These are phyloP conservation scores for Pythium pyrilobum DNA, from an alignment of 352 stramenopile genomes.

Conservation along the genomic window DNA sequence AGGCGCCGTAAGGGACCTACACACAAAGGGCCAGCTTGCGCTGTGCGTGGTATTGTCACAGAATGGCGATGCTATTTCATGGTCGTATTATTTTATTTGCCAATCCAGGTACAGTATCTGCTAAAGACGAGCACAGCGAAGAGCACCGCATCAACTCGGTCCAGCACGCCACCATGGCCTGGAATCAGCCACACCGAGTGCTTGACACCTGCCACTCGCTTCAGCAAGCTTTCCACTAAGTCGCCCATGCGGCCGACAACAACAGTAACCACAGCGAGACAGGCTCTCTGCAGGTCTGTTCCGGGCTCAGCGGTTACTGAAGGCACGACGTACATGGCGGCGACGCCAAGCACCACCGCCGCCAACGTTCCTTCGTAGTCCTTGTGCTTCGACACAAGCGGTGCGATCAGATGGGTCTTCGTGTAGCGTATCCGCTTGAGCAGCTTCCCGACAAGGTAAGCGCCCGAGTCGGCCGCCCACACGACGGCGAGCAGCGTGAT, in stretches of 20 bases:
- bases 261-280: slow-evolving; percentile 88
- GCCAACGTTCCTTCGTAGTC: slow-evolving; percentile 93
- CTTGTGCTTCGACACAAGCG: slow-evolving; percentile 93
- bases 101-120: slow-evolving; percentile 55
- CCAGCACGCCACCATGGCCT: slow-evolving; percentile 94
- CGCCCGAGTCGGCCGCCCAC: slow-evolving; percentile 88
- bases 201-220: slow-evolving; percentile 93
- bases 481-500: slow-evolving; percentile 70
- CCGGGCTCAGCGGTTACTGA: slow-evolving; percentile 73
- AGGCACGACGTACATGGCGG: slow-evolving; percentile 80
- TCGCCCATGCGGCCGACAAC: slow-evolving; percentile 92
- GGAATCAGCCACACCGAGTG: slow-evolving; percentile 95
- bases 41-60: too few species aligned
- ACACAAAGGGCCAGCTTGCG: too few species aligned
- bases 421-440: slow-evolving; percentile 86
- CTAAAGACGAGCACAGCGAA: slow-evolving; percentile 78
- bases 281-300: slow-evolving; percentile 65
- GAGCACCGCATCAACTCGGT: slow-evolving; percentile 95
- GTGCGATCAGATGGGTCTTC: slow-evolving; percentile 78
- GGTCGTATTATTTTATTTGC: too few species aligned
- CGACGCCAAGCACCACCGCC: slow-evolving; percentile 76
- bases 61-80: neutral
- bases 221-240: slow-evolving; percentile 94
- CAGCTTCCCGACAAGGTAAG: slow-evolving; percentile 90
- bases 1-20: neutral